These are phyloP conservation scores for Phytophthora ramorum DNA, from an alignment of 352 stramenopile genomes.

Conservation along the genomic window DNA sequence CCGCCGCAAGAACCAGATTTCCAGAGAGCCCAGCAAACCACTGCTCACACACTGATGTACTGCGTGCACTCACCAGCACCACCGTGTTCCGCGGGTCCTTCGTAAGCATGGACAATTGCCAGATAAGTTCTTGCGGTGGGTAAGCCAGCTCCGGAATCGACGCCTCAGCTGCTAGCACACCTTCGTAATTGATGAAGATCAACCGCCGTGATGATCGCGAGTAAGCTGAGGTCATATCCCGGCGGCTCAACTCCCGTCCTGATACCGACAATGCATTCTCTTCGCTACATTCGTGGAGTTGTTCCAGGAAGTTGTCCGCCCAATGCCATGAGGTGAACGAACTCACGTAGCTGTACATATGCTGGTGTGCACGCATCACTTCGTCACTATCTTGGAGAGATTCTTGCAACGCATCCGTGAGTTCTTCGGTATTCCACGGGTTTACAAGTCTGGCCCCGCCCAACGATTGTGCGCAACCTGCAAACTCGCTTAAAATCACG, in stretches of 20 bases:
- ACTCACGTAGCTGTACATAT: constrained; percentile 86
- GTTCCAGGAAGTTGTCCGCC: constrained; percentile 83
- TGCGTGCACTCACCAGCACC: constrained; percentile 75
- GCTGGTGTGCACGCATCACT: constrained; percentile 75
- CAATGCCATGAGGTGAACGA: constrained; percentile 81
- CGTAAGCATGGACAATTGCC: constrained; percentile 85
- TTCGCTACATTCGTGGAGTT: constrained; percentile 80
- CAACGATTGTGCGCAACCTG: constrained; percentile 88
- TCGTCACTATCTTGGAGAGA: constrained; percentile 71
- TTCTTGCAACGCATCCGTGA: constrained; percentile 59
- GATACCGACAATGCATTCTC: constrained; percentile 74
- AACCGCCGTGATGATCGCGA: constrained; percentile 67
- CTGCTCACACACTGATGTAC: constrained; percentile 75
- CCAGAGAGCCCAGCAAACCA: constrained; percentile 77
- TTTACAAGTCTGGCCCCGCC: constrained; percentile 87
- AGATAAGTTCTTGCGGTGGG: constrained; percentile 82
- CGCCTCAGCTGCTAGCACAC: constrained; percentile 80
- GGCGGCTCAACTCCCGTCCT: constrained; percentile 75
- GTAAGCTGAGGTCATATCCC: constrained; percentile 90
- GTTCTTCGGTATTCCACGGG: constrained; percentile 86
- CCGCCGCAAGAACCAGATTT: constrained; percentile 72
- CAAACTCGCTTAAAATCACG: constrained; percentile 93
- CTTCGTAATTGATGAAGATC: constrained; percentile 93
- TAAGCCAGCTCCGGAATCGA: constrained; percentile 90
- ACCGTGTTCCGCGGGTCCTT: constrained; percentile 80